Evolutionary conservation across 2,329 filamentous ascomycete genomes (phyloP), one percentile per base, ranked within the genome.

Genomic region (Microascus cirrosus): DNA sequence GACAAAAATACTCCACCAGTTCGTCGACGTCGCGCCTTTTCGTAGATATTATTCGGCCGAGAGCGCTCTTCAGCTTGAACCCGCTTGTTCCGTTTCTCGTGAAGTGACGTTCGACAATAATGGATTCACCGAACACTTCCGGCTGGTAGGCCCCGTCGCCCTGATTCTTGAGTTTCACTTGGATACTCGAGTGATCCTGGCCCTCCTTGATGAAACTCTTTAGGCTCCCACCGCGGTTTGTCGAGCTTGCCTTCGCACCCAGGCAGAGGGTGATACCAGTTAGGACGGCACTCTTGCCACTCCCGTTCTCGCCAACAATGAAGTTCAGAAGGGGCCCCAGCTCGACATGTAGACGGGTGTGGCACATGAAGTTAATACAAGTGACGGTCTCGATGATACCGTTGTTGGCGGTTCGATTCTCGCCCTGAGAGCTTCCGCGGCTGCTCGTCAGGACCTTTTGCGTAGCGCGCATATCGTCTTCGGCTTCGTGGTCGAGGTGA

Each of bases 321-420:
- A 99, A 99, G 71, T 99, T 99, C 70, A 99, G 95, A 42, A 96
- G 76, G 0, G 94, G 94, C 0, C 94, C 94, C n/a, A 99, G 78
- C 59, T 87, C 82, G 60, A 95, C 88, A 51, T 87, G 83, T 20
- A 97, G 80, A 58, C 86, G 85, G 52, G 84, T 78, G 69, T 99
- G 94, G 66, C 93, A 97, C 94, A 97, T 97, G 72, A 97, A 97
- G 69, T 96, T 96, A 64, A 84, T 82, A 69, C 91, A 95, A 42
- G 85, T 87, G 58, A 97, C 87, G 61, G 86, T 86, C 69, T 96
- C 87, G 53, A 97, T 87, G 58, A 97, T 93, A 1, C 90, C 92
- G 64, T 89, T 86, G 45, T 95, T 87, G 0, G 90, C 86, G 1
- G 87, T 82, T 45, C 83, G 78, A 64, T 96, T 96, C 24, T 88